Base-by-base conservation (phyloP, 2,329 filamentous ascomycete species). In the Pseudogymnoascus verrucosus region DNA sequence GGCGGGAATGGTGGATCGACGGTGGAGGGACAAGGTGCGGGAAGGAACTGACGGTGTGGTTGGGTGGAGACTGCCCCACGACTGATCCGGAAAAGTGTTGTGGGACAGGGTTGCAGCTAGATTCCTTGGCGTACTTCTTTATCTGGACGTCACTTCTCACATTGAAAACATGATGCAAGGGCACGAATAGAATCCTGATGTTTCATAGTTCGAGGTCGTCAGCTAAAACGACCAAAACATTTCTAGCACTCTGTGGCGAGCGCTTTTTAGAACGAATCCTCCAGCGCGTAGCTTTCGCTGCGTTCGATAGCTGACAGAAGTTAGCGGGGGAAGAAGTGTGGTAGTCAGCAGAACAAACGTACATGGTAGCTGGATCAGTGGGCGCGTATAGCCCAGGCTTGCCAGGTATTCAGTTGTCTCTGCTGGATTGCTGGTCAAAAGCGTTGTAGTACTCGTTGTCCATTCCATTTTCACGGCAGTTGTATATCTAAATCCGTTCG, bases 61-160 rank as follows among this genome's bases (percentile, higher is more conserved):
- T 57, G 28, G 51, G 51, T 57, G 51, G 51, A 34, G 51, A 19
- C 16, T 19, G 23, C 16, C 10, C 28, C 44, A 11, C 28, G 51
- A 57, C 51, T 14, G 28, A 57, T 34, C 8, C 28, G 51, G 51
- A 28, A 57, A 34, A 28, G 47, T 57, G n/a, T 5, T 19, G 28
- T 34, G 51, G 26, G 47, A 57, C 28, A 34, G 51, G 28, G 16
- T 57, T 19, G 28, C 28, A 16, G 11, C 51, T 57, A 57, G 7
- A 21, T 57, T 14, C 28, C 51, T 57, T 57, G 28, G 51, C 51
- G 51, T 21, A n/a, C 47, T 57, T 34, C 51, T 57, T 57, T 57
- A 57, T 57, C 51, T 57, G 51, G 28, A 57, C 51, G 51, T 57
- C 51, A 57, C 51, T 57, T 57, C 51, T 57, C 51, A 34, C 28